Percentiles rank a stretch among this genome's conserved stretches.
These are phyloP conservation scores for Saccharomycopsis oosterbeekiorum DNA, from an alignment of 805 yeast species.

Conservation along the genomic window DNA sequence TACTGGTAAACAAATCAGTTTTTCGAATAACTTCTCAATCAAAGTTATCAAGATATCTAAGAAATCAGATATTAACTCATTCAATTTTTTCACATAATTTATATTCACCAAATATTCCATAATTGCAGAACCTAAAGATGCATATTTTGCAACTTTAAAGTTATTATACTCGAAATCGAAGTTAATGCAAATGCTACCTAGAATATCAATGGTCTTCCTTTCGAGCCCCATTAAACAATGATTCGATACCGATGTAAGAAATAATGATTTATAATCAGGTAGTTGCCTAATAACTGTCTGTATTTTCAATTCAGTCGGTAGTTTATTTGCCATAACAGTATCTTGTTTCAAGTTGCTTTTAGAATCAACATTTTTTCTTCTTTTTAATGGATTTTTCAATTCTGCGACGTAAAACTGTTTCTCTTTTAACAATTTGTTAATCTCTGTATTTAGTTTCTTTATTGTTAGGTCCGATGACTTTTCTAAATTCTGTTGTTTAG, in stretches of 20 bases:
- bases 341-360: constrained; percentile 15
- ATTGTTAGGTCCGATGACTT: constrained; percentile 27
- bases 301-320: neutral
- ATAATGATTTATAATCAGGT: constrained; percentile 31
- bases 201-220: constrained; percentile 26
- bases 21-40: constrained; percentile 20
- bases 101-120: constrained; percentile 34
- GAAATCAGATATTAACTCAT: constrained; percentile 37
- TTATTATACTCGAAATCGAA: constrained; percentile 23
- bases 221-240: constrained; percentile 30
- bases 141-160: constrained; percentile 22
- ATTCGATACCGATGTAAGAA: constrained; percentile 28
- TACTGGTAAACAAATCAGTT: constrained; percentile 24
- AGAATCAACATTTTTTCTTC: constrained; percentile 1
- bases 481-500: constrained; percentile 23
- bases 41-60: constrained; percentile 28
- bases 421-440: constrained; percentile 42
- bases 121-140: constrained; percentile 29
- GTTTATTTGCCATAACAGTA: constrained; percentile 2
- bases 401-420: constrained; percentile 45
- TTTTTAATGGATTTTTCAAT: constrained; percentile 26
- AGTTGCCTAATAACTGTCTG: neutral
- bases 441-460: constrained; percentile 30
- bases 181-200: constrained; percentile 28
- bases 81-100: constrained; percentile 38